Conservation (phyloP, 1,139 yeast genomes). For the Magnusiomyces fungicola region DNA sequence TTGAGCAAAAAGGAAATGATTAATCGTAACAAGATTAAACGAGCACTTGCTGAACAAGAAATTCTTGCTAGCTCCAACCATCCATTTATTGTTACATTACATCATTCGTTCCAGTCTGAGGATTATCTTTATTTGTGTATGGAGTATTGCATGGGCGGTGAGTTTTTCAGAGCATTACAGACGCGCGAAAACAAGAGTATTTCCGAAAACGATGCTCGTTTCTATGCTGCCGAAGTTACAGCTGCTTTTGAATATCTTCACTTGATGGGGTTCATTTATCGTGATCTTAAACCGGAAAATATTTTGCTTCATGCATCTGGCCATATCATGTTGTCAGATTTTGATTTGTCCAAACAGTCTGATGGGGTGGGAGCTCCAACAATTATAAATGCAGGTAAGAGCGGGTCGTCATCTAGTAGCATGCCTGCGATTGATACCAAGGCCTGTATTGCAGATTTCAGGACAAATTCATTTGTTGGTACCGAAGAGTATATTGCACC, state of each 20-base stretch:
- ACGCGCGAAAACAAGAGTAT: slow-evolving; percentile 83
- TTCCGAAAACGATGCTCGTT: slow-evolving; percentile 79
- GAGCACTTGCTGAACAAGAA: slow-evolving; percentile 95
- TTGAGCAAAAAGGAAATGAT: slow-evolving; percentile 89
- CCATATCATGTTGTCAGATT: slow-evolving; percentile 95
- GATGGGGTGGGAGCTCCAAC: slow-evolving; percentile 50
- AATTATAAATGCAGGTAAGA: slow-evolving; percentile 31
- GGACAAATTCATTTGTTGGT: slow-evolving; percentile 96
- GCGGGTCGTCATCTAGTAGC: slow-evolving; percentile 27
- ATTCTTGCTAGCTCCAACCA: slow-evolving; percentile 92
- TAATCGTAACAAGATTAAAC: slow-evolving; percentile 84
- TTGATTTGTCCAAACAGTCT: slow-evolving; percentile 88
- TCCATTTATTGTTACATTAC: slow-evolving; percentile 92
- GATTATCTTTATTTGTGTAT: slow-evolving; percentile 90
- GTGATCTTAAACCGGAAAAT: slow-evolving; percentile 94
- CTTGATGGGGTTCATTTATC: slow-evolving; percentile 90
- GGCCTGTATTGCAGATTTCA: slow-evolving; percentile 89
- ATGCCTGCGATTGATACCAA: slow-evolving; percentile 67
- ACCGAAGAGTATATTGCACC: slow-evolving; percentile 98
- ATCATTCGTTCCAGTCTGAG: slow-evolving; percentile 93
- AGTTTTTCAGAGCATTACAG: slow-evolving; percentile 92
- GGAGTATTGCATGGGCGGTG: slow-evolving; percentile 99
- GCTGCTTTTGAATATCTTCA: slow-evolving; percentile 96
- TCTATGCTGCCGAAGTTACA: slow-evolving; percentile 94
- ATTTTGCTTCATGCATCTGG: slow-evolving; percentile 91